Conservation (phyloP, 2,329 filamentous ascomycete species). For the Zasmidium angulare region DNA sequence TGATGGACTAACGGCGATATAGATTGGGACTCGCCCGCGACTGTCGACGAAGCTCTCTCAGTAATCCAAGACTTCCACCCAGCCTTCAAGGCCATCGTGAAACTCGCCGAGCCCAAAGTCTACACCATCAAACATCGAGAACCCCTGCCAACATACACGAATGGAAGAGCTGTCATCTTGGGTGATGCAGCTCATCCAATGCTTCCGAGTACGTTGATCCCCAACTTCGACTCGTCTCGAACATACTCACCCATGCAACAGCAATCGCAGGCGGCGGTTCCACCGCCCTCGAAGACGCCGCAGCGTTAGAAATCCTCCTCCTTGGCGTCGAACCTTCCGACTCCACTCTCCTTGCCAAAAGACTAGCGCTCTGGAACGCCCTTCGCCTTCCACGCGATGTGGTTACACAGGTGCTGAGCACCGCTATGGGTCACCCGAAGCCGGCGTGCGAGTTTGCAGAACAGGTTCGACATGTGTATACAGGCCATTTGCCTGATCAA, state of each 20-base stretch:
- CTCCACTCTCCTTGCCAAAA: background rate
- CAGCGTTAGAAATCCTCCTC: slow-evolving; percentile 8
- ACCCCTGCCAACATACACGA: slow-evolving; percentile 7
- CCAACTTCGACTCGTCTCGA: background rate
- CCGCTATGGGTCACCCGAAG: slow-evolving; percentile 2
- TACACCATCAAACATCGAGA: slow-evolving; percentile 10
- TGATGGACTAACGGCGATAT: background rate
- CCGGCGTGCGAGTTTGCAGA: slow-evolving; percentile 7
- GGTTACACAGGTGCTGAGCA: background rate
- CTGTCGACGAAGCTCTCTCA: slow-evolving; percentile 9
- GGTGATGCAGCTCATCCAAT: slow-evolving; percentile 17
- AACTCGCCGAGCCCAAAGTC: slow-evolving; percentile 8
- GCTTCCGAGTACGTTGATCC: slow-evolving; percentile 8
- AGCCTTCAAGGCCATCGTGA: slow-evolving; percentile 8
- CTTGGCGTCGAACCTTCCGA: background rate
- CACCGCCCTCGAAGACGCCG: slow-evolving; percentile 10
- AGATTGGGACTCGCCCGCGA: slow-evolving; percentile 13
- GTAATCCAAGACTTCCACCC: slow-evolving; percentile 10
- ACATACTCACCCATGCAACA: background rate
- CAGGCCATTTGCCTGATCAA: slow-evolving; percentile 4
- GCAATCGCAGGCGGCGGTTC: background rate
- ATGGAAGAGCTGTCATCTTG: slow-evolving; percentile 10
- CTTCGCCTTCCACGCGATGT: slow-evolving; percentile 5
- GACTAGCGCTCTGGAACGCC: slow-evolving; percentile 9
- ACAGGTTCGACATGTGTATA: slow-evolving; percentile 7